Evolutionary conservation across 139 green algal species (phyloP).

Genomic region (Tetradesmus lagerheimii): DNA sequence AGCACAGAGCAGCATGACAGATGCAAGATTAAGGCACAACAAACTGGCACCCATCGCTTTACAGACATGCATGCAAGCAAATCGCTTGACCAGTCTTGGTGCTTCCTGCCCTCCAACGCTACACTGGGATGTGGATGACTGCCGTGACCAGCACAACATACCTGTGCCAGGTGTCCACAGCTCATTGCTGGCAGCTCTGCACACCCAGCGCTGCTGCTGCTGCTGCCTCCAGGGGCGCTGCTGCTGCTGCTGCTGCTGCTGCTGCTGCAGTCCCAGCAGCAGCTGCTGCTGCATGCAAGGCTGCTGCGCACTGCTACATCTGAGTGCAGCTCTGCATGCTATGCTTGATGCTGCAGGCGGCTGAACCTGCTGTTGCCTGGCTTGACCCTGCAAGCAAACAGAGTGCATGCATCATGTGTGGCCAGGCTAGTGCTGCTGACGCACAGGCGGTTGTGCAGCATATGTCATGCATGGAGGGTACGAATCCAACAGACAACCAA

Average conservation of each 20-base stretch:
- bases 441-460: not conserved
- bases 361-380: not conserved
- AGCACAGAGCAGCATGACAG: no score
- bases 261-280: not conserved
- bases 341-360: not conserved
- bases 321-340: not conserved
- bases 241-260: slow-evolving; percentile 16
- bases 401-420: not conserved
- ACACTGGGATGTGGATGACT: not conserved
- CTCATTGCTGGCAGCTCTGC: slow-evolving; percentile 2
- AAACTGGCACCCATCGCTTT: no score
- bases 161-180: slow-evolving; percentile 31
- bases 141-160: not conserved
- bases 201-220: not conserved
- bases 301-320: not conserved
- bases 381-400: not conserved
- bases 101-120: no score
- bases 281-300: not conserved
- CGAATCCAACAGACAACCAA: not conserved
- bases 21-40: no score
- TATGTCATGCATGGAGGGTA: not conserved
- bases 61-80: not conserved
- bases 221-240: slow-evolving; percentile 2
- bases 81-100: not conserved
- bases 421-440: not conserved